These are phyloP conservation scores for Solanum pennellii DNA, from an alignment of 257 asterid genomes.

Conservation along the genomic window DNA sequence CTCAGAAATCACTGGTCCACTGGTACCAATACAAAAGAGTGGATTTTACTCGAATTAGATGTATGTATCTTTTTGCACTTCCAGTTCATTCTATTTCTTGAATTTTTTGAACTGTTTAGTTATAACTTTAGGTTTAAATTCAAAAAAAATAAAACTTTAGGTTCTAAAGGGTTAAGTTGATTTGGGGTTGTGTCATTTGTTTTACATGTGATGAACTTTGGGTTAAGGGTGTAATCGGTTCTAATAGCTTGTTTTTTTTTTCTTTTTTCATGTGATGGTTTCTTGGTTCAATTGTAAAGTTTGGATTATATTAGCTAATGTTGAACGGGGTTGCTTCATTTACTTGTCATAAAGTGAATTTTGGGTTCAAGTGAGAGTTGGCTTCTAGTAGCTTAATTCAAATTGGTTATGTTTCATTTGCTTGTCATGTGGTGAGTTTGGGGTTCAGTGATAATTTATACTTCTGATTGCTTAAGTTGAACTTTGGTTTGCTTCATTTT, in stretches of 20 bases:
- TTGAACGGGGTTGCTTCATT: neutral
- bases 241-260: neutral
- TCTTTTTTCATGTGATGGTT: neutral
- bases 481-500: neutral
- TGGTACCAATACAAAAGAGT: slow-evolving; percentile 89
- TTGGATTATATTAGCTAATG: neutral
- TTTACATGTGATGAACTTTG: neutral
- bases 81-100: neutral
- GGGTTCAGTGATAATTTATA: neutral
- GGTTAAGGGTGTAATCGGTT: neutral
- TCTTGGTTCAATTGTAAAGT: neutral
- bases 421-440: neutral
- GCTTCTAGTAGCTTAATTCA: neutral
- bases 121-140: neutral
- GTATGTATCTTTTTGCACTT: slow-evolving; percentile 27
- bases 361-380: neutral
- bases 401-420: neutral
- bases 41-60: slow-evolving; percentile 95
- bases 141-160: neutral
- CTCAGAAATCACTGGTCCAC: slow-evolving; percentile 97
- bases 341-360: neutral
- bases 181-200: neutral
- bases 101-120: neutral
- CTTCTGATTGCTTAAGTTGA: neutral
- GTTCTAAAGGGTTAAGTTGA: neutral